A percentile compares a stretch with the other conserved stretches of the same genome.
Evolutionary conservation across 129 eudicot genomes (phyloP).

Genomic region (Dittrichia graveolens): DNA sequence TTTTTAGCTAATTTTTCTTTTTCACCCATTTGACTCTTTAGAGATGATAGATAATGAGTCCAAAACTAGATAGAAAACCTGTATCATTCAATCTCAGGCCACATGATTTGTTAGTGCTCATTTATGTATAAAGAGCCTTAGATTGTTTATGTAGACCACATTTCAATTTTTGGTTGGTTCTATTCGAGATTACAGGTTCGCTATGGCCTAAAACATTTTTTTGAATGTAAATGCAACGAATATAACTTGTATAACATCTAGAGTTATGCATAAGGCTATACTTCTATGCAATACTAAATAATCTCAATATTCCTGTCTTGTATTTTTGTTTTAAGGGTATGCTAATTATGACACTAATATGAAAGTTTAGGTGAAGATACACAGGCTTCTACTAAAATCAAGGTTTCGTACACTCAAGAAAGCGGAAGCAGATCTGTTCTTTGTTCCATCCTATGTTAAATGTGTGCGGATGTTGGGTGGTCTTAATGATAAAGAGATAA

Average conservation of each 20-base stretch:
- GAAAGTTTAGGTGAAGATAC: constrained; percentile 78
- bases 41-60: background rate
- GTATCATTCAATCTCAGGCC: too few relatives aligned
- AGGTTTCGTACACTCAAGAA: constrained; percentile 75
- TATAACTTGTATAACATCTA: background rate
- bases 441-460: constrained; percentile 82
- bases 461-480: constrained; percentile 98
- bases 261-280: background rate
- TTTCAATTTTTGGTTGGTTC: too few relatives aligned
- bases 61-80: too few relatives aligned
- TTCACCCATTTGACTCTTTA: background rate
- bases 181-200: background rate
- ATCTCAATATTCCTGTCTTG: background rate
- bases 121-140: too few relatives aligned
- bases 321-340: background rate
- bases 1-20: background rate
- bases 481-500: constrained; percentile 83
- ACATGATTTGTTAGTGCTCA: too few relatives aligned
- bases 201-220: background rate
- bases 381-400: constrained; percentile 76
- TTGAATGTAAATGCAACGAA: background rate
- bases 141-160: too few relatives aligned
- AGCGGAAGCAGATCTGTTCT: constrained; percentile 85
- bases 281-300: background rate
- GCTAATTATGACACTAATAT: constrained; percentile 10